Evolutionary conservation across 352 stramenopile genomes (phyloP), one percentile per base, ranked within the genome.

Genomic region (Phytopythium ostracodes): DNA sequence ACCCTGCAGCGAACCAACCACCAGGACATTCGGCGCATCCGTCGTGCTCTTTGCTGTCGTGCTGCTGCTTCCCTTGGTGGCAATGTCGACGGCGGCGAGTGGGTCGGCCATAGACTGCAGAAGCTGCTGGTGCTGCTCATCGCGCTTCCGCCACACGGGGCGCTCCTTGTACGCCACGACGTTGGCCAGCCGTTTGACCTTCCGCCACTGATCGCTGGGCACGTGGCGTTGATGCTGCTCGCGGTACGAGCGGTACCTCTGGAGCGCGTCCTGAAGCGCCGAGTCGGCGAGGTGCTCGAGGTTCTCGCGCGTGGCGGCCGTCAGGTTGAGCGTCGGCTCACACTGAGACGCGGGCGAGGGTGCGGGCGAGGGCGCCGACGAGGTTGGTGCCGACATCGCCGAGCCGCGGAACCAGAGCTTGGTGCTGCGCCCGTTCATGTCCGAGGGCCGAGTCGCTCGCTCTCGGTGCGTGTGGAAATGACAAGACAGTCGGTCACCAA

Each of bases 151-250:
- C 65, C 65, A 75, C 7, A 56, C 62, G 2, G 69, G 64, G 10
- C 70, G 64, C 44, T 79, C 72, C 40, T 78, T 79, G 59, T 78
- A 79, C 3, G 72, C 63, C 20, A 72, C 70, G 59, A 82, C 67
- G 29, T 77, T 75, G 46, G 69, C 64, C 22, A 71, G 58, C 5
- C 62, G 71, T 52, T 63, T 67, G 40, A 76, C 63, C 35, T 76
- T 53, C 58, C 72, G 77, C 74, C 74, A 82, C 53, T 82, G 64
- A 29, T 72, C 56, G 25, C 68, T 61, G 18, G 79, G 68, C 2
- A 71, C 54, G 43, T 67, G 58, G 60, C 70, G 70, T 44, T 78
- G 68, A 0, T 60, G 62, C 44, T 66, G 52, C 27, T 75, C 70
- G 7, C 70, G 73, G 46, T 78, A 75, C 27, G 73, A 63, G 29